Evolutionary conservation across 2,329 filamentous ascomycete species (phyloP), one percentile per base, ranked within the genome.

Genomic region (Tolypocladium capitatum): DNA sequence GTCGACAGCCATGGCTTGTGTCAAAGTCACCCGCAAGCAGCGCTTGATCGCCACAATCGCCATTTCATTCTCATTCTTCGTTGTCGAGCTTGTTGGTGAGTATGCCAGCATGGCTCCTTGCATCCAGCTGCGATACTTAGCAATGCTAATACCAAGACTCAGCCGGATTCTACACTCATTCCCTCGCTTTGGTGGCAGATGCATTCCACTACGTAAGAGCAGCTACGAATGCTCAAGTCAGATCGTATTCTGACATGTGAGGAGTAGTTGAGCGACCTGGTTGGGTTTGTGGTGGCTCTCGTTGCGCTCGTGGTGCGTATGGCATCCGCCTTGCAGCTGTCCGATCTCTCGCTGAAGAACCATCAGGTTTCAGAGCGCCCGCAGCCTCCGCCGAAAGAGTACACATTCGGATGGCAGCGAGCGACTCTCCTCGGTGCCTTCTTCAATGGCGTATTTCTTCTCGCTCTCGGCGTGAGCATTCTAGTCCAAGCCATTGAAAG

Each of bases 381-480:
- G 41, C 64, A 52, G 20, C 53, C 74, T 5, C 75, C 75, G 1
- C 81, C 82, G 0, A 69, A 75, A 41, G 46, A 55, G 24, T 60
- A 57, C 30, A 66, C 83, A 0, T 89, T 85, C 54, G 84, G 84
- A n/a, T 89, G 83, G 84, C 81, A 85, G 48, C 74, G 85, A 31
- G 83, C 84, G 16, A 75, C 78, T n/a, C 62, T 88, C 1, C 69
- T 90, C 0, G 84, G 84, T 5, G 83, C 83, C 21, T 90, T 90
- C 63, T 90, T 89, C 72, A 90, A 90, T 56, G 84, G 84, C 14
- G 80, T 82, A 1, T 85, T 90, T 49, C 71, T 90, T 1, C 63
- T 88, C 16, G 84, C 82, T 1, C 67, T 90, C 2, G 83, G 83
- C 1, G 63, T 88, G 33, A 86, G 82, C 60, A 85, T 89, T 45